Evolutionary conservation across 1,284 basidiomycete species (phyloP).

Genomic region (Phaffia rhodozyma): DNA sequence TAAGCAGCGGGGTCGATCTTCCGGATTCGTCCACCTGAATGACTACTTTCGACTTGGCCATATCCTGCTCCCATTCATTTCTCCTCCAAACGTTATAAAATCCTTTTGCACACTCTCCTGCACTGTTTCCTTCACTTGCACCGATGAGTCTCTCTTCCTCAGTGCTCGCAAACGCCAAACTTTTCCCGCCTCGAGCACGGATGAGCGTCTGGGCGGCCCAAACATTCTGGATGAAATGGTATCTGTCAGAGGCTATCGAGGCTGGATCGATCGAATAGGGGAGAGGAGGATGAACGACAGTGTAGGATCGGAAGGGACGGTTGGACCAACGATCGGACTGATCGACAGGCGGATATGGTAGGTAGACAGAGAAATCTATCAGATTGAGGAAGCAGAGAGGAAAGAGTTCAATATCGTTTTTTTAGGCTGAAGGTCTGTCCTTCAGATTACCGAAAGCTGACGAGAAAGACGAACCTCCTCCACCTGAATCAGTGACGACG

Average conservation of each 20-base stretch:
- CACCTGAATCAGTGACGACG: slow-evolving; percentile 70
- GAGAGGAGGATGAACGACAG: slow-evolving; percentile 58
- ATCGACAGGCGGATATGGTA: slow-evolving; percentile 67
- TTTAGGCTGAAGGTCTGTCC: background rate
- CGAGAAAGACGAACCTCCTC: slow-evolving; percentile 47
- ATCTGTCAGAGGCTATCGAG: slow-evolving; percentile 53
- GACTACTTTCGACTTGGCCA: slow-evolving; percentile 76
- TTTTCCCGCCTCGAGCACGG: slow-evolving; percentile 47
- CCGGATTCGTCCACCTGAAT: slow-evolving; percentile 67
- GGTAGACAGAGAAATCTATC: slow-evolving; percentile 68
- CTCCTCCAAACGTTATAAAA: slow-evolving; percentile 77
- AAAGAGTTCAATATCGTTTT: background rate
- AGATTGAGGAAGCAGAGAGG: slow-evolving; percentile 19
- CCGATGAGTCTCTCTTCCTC: slow-evolving; percentile 41
- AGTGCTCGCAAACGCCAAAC: slow-evolving; percentile 41
- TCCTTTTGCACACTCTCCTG: slow-evolving; percentile 53
- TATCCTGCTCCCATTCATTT: slow-evolving; percentile 56
- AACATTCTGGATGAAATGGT: slow-evolving; percentile 70
- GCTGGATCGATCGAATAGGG: slow-evolving; percentile 47
- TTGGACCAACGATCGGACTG: slow-evolving; percentile 70
- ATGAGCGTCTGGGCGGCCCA: slow-evolving; percentile 73
- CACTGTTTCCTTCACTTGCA: slow-evolving; percentile 53
- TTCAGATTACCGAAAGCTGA: background rate
- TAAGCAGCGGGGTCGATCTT: slow-evolving; percentile 58
- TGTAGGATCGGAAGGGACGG: slow-evolving; percentile 62